Evolutionary conservation across 2,329 filamentous ascomycete genomes (phyloP).

Genomic region (Tympanopsis confertula): DNA sequence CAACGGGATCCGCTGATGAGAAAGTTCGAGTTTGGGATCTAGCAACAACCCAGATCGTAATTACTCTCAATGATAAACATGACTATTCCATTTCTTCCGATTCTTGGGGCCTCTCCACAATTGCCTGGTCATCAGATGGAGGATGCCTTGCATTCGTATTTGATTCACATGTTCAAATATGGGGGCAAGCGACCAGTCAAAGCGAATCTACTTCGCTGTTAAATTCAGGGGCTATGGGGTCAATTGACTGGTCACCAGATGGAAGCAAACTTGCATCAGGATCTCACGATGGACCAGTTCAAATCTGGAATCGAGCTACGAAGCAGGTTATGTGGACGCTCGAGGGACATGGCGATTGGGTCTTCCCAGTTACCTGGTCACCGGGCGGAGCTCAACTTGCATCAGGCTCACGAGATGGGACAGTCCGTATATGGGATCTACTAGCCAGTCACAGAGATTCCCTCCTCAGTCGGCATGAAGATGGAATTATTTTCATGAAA

Average conservation of each 20-base stretch:
- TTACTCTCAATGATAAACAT: too few relatives aligned
- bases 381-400: constrained; percentile 2
- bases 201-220: too few relatives aligned
- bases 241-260: constrained; percentile 2
- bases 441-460: background rate
- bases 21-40: too few relatives aligned
- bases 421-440: background rate
- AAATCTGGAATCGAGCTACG: background rate
- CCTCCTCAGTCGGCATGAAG: constrained; percentile 3
- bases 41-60: too few relatives aligned
- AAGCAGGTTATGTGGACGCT: background rate
- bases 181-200: too few relatives aligned
- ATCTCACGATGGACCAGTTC: background rate
- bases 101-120: too few relatives aligned
- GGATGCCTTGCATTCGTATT: too few relatives aligned
- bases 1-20: too few relatives aligned
- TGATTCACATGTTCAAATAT: too few relatives aligned
- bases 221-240: too few relatives aligned
- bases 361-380: constrained; percentile 4
- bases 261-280: constrained; percentile 1
- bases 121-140: too few relatives aligned
- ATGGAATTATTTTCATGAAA: background rate
- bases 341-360: constrained; percentile 2
- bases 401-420: background rate
- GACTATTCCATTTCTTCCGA: too few relatives aligned